These are phyloP conservation scores for Annona cherimola DNA, from an alignment of 164 flowering plant species.

Conservation along the genomic window DNA sequence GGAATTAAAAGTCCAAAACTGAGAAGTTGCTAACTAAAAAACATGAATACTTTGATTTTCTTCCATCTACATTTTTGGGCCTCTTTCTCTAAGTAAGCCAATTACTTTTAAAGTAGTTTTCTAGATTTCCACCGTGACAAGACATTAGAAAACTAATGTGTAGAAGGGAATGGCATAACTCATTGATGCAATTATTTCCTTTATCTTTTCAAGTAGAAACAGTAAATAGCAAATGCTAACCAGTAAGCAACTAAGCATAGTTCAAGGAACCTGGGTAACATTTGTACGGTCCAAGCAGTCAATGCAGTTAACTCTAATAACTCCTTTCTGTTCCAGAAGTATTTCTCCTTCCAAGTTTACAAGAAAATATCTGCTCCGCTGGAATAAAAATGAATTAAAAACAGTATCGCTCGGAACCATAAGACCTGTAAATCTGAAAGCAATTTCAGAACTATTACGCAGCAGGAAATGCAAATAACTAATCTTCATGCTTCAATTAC, in stretches of 20 bases:
- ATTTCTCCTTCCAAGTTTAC: constrained; percentile 52
- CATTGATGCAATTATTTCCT: not conserved
- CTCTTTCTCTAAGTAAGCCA: not conserved
- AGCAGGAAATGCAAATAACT: not conserved
- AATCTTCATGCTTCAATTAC: constrained; percentile 35
- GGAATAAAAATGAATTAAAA: constrained; percentile 52
- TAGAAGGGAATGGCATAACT: not conserved
- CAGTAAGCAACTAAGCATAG: not conserved
- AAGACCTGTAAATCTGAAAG: constrained; percentile 13
- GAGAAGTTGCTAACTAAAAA: too few species aligned
- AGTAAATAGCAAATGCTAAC: not conserved
- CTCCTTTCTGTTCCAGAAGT: constrained; percentile 71
- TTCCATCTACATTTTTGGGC: not conserved
- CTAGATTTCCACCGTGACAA: not conserved
- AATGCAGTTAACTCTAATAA: constrained; percentile 82
- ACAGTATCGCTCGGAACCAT: constrained; percentile 33
- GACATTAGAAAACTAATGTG: not conserved
- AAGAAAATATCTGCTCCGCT: constrained; percentile 96
- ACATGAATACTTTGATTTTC: not conserved
- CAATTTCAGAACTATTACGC: constrained; percentile 11
- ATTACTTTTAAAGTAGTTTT: not conserved
- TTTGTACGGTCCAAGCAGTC: constrained; percentile 97
- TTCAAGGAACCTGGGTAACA: constrained; percentile 78
- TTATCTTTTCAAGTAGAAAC: not conserved
- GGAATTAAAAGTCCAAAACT: not conserved